Evolutionary conservation across 2,329 filamentous ascomycete species (phyloP).

Genomic region (Ophiognomonia clavigignenti-juglandacearum): DNA sequence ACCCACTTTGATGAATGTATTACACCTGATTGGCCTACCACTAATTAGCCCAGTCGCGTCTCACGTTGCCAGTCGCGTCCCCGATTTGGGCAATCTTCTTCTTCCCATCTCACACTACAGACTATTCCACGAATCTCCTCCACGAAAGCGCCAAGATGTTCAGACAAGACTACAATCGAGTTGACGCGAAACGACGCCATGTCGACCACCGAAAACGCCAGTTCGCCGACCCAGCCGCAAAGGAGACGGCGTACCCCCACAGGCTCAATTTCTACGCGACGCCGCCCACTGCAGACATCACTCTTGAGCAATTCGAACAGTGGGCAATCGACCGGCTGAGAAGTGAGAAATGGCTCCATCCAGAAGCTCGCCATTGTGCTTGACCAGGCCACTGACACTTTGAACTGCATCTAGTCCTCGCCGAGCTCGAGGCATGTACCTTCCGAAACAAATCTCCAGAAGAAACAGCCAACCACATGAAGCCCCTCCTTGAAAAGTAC

Average conservation of each 20-base stretch:
- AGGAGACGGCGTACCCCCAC: conserved; percentile 74
- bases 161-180: conserved; percentile 46
- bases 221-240: conserved; percentile 72
- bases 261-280: conserved; percentile 88
- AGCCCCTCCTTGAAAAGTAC: conserved; percentile 80
- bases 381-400: conserved; percentile 15
- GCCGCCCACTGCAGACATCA: conserved; percentile 89
- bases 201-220: conserved; percentile 80
- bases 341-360: conserved; percentile 42
- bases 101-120: not conserved
- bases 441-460: conserved; percentile 85
- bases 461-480: conserved; percentile 81
- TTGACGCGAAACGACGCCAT: conserved; percentile 69
- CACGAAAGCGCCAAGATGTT: conserved; percentile 32
- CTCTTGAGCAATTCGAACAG: conserved; percentile 95
- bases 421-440: conserved; percentile 87
- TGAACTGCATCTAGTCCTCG: conserved; percentile 55
- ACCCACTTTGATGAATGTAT: no score
- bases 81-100: no score
- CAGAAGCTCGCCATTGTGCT: no score
- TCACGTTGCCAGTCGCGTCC: no score
- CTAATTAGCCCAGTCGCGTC: no score
- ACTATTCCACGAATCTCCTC: not conserved
- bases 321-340: conserved; percentile 93
- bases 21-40: no score